Evolutionary conservation across 208 protist species (phyloP).

Genomic region (Trypanosoma avium): DNA sequence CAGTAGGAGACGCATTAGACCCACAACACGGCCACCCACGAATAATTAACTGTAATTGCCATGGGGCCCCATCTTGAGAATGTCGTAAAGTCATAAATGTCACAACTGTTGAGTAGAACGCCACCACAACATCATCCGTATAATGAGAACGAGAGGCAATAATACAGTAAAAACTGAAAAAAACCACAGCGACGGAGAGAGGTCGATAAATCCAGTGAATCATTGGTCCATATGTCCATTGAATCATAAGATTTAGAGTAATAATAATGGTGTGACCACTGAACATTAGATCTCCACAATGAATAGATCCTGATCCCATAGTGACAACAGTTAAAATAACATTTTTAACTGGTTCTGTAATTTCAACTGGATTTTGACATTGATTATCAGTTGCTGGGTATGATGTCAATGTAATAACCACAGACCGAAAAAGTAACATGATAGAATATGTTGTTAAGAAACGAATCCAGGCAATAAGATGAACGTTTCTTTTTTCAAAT

Average conservation of each 20-base stretch:
- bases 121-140: conserved; percentile 84
- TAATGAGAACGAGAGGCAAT: conserved; percentile 86
- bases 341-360: conserved; percentile 68
- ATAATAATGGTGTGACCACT: conserved; percentile 89
- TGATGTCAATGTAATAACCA: conserved; percentile 75
- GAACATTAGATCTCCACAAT: conserved; percentile 92
- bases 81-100: conserved; percentile 71
- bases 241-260: conserved; percentile 43
- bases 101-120: conserved; percentile 49
- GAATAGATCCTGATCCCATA: conserved; percentile 67
- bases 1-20: conserved; percentile 22
- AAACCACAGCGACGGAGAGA: conserved; percentile 30
- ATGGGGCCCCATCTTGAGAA: conserved; percentile 57
- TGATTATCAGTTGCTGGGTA: conserved; percentile 84
- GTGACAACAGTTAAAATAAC: conserved; percentile 82
- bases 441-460: conserved; percentile 66
- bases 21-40: conserved; percentile 71
- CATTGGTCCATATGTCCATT: conserved; percentile 68
- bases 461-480: conserved; percentile 63
- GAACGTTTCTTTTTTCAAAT: conserved; percentile 22
- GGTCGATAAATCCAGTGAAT: conserved; percentile 41
- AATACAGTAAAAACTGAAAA: conserved; percentile 67
- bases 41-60: conserved; percentile 76
- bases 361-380: conserved; percentile 65
- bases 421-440: conserved; percentile 64